phyloP scores from a whole-genome alignment of 2,329 filamentous ascomycete species.

The Trichophaea hybrida region DNA sequence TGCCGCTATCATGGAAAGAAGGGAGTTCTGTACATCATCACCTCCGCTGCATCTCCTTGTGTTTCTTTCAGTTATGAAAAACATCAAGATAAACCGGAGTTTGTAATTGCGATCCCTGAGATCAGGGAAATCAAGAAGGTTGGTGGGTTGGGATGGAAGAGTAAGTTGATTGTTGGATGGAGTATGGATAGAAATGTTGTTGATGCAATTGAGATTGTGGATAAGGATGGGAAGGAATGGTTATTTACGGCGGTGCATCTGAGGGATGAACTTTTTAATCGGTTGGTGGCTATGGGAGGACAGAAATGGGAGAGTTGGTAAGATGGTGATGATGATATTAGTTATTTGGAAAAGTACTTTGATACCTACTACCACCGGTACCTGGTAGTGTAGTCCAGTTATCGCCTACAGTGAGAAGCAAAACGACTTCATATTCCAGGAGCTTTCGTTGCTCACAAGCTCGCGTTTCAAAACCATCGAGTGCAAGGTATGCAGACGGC shows the following conservation, averaged over 20 bases:
- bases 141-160: constrained; percentile 72
- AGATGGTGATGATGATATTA: neutral
- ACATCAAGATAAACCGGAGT: constrained; percentile 42
- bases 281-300: constrained; percentile 57
- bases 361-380: too few species aligned
- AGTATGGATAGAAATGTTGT: constrained; percentile 57
- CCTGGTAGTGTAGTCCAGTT: too few species aligned
- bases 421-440: too few species aligned
- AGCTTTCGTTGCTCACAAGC: too few species aligned
- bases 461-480: too few species aligned
- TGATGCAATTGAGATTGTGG: constrained; percentile 56
- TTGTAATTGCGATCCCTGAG: constrained; percentile 55
- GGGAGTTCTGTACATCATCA: constrained; percentile 34
- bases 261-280: constrained; percentile 68
- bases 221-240: constrained; percentile 39
- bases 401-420: too few species aligned
- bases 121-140: constrained; percentile 64
- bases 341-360: too few species aligned
- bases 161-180: constrained; percentile 69
- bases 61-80: neutral
- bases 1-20: constrained; percentile 55
- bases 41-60: neutral
- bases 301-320: constrained; percentile 76
- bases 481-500: too few species aligned
- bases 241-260: constrained; percentile 57